A percentile compares a stretch with the other conserved stretches of the same genome.
Evolutionary conservation across 805 yeast species (phyloP).

Genomic region (Metschnikowia henanensis): DNA sequence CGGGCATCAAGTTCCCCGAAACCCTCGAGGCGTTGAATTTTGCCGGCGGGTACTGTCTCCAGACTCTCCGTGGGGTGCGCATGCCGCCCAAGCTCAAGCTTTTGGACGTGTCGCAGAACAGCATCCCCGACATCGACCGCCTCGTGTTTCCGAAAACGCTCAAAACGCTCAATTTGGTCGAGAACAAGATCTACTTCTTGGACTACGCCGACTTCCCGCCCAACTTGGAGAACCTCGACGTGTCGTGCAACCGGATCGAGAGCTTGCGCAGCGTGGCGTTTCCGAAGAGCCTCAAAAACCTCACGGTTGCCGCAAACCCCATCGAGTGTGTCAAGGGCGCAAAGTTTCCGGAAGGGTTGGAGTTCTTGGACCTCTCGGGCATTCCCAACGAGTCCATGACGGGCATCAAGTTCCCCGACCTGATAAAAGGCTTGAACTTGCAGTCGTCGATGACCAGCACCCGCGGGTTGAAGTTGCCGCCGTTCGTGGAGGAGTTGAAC

Average conservation of each 20-base stretch:
- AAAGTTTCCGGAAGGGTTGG: conserved; percentile 38
- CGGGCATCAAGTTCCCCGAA: conserved; percentile 42
- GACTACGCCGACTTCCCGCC: conserved; percentile 41
- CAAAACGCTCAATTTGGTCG: conserved; percentile 33
- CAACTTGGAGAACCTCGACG: conserved; percentile 29
- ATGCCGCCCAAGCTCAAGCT: conserved; percentile 33
- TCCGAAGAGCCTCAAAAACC: conserved; percentile 30
- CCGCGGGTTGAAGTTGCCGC: conserved; percentile 42
- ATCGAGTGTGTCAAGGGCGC: conserved; percentile 43
- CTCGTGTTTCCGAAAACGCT: conserved; percentile 35
- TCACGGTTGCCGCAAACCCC: conserved; percentile 39
- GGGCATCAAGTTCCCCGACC: conserved; percentile 46
- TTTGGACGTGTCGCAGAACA: conserved; percentile 35
- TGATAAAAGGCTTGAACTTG: conserved; percentile 33
- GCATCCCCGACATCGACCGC: conserved; percentile 36
- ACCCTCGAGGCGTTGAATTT: conserved; percentile 36
- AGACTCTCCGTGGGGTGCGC: conserved; percentile 39
- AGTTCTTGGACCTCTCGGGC: conserved; percentile 39
- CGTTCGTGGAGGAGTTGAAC: conserved; percentile 29
- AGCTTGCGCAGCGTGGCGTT: conserved; percentile 36
- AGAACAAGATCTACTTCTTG: conserved; percentile 39
- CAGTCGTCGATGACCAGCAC: conserved; percentile 47
- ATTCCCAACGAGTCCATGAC: conserved; percentile 48
- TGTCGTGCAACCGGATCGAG: conserved; percentile 42
- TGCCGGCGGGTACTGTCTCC: conserved; percentile 41